Evolutionary conservation across 140 eudicot species (phyloP).

Genomic region (Ambrosia hybrid): DNA sequence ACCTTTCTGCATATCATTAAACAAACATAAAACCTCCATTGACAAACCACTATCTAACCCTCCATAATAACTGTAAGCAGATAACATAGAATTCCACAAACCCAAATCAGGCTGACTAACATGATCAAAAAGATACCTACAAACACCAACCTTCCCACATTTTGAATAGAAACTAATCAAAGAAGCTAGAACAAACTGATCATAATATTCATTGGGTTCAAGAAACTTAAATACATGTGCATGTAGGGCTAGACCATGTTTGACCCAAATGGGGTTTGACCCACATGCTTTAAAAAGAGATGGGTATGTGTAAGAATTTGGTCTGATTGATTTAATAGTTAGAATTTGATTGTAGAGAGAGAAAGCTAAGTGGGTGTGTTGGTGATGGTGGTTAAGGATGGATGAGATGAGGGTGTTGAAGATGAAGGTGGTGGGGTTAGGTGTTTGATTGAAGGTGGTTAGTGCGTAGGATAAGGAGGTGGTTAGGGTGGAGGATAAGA

Average conservation of each 20-base stretch:
- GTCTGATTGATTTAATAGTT: constrained; percentile 28
- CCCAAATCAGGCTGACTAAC: constrained; percentile 63
- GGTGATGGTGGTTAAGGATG: constrained; percentile 21
- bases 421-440: constrained; percentile 49
- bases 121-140: constrained; percentile 48
- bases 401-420: constrained; percentile 73
- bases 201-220: constrained; percentile 32
- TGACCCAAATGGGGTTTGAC: constrained; percentile 45
- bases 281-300: constrained; percentile 75
- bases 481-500: constrained; percentile 44
- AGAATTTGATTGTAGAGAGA: constrained; percentile 46
- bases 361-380: constrained; percentile 38
- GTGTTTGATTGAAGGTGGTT: constrained; percentile 48
- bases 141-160: constrained; percentile 54
- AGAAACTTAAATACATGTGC: constrained; percentile 61
- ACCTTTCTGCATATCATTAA: constrained; percentile 48
- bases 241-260: constrained; percentile 57
- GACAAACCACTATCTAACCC: constrained; percentile 30
- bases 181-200: constrained; percentile 65
- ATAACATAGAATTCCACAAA: constrained; percentile 61
- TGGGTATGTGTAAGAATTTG: constrained; percentile 70
- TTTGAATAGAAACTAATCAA: constrained; percentile 70
- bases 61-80: constrained; percentile 33
- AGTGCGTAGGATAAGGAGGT: constrained; percentile 52
- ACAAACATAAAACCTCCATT: constrained; percentile 57